Base-by-base conservation (phyloP, 1,284 basidiomycete genomes). In the Rhodotorula mucilaginosa region DNA sequence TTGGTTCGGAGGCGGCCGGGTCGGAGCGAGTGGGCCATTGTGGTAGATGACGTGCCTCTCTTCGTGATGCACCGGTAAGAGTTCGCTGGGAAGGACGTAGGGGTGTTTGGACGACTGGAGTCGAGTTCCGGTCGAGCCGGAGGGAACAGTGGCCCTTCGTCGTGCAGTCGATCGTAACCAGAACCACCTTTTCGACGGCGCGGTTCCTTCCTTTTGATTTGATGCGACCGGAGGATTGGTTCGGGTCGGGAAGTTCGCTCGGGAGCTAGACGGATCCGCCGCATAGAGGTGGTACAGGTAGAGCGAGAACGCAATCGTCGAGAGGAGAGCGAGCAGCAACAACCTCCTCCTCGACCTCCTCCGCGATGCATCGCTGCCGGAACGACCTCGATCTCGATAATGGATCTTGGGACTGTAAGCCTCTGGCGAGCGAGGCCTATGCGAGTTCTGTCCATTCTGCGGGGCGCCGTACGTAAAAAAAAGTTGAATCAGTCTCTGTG, bases 1-100 rank as follows among this genome's bases (percentile, higher is more conserved):
- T 46, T 76, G 75, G 52, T 69, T 69, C 34, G 73, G 23, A 1
- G 64, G 67, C 2, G 75, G 75, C 19, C 75, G 66, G 16, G 66
- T 59, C 0, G 48, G 46, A 1, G 75, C 64, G 54, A 75, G 49
- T 5, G 75, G 73, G 19, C 68, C 65, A 64, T 76, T 76, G 49
- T 65, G 8, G 64, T 75, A 76, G 48, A 71, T 26, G 23, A 76
- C 52, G 51, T 66, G 69, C 12, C 19, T 58, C 46, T 66, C 63
- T 15, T 63, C 49, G 58, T 69, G 59, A 26, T 72, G 74, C 3
- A 75, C 75, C 0, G 75, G 75, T 5, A 74, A 60, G 3, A 71
- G 75, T 23, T 66, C 29, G 6, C 52, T 26, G 16, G 75, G 63
- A 8, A 70, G 67, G 6, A 15, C 15, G 64, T 75, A 76, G 18